phyloP scores from a whole-genome alignment of 1,139 yeast genomes.

The Candida freyschussii region DNA sequence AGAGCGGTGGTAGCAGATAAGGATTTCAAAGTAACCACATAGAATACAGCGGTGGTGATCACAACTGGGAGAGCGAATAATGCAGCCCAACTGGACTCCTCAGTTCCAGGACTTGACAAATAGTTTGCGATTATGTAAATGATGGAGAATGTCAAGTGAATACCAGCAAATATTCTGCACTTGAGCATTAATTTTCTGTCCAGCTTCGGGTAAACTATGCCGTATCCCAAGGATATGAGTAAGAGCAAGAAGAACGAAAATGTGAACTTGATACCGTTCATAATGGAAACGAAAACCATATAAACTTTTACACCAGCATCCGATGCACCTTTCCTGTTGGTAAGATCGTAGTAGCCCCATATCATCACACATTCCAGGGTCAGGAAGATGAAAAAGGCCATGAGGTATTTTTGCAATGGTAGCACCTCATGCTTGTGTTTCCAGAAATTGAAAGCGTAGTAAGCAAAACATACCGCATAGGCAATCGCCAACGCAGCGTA shows the following conservation, averaged over 20 bases:
- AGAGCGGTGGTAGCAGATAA: slow-evolving; percentile 69
- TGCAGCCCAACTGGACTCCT: slow-evolving; percentile 32
- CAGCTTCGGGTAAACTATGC: slow-evolving; percentile 83
- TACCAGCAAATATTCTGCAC: slow-evolving; percentile 71
- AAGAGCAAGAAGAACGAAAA: slow-evolving; percentile 84
- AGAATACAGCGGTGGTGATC: slow-evolving; percentile 65
- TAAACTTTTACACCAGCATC: slow-evolving; percentile 67
- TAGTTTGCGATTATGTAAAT: slow-evolving; percentile 69
- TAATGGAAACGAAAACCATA: slow-evolving; percentile 68
- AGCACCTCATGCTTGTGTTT: slow-evolving; percentile 83
- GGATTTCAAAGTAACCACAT: slow-evolving; percentile 68
- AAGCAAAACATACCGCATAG: slow-evolving; percentile 73
- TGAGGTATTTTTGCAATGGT: slow-evolving; percentile 85
- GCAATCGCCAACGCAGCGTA: slow-evolving; percentile 83
- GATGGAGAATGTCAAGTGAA: slow-evolving; percentile 66
- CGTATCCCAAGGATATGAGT: slow-evolving; percentile 88
- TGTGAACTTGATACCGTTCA: slow-evolving; percentile 78
- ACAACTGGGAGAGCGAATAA: slow-evolving; percentile 64
- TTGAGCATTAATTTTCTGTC: slow-evolving; percentile 72
- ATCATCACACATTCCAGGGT: slow-evolving; percentile 81
- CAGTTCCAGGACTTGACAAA: slow-evolving; percentile 39
- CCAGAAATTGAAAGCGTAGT: slow-evolving; percentile 82
- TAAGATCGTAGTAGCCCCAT: slow-evolving; percentile 88
- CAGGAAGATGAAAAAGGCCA: slow-evolving; percentile 79
- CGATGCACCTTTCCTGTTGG: slow-evolving; percentile 53